Base-by-base conservation (phyloP, 2,329 filamentous ascomycete genomes). In the Metarhizium rileyi region DNA sequence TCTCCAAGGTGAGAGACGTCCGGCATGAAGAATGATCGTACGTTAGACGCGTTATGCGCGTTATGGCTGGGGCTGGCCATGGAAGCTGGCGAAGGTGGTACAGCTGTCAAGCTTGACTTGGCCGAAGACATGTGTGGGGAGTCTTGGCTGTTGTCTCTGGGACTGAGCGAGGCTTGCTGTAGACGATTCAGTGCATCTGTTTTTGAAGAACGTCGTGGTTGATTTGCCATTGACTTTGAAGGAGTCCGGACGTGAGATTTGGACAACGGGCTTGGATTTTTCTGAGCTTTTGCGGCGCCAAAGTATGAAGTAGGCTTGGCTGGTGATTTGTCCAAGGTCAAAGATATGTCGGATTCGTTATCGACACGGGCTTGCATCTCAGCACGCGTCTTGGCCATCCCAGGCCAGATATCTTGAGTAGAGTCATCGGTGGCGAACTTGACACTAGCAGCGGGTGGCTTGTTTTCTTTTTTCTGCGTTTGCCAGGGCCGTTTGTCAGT, bases 311-410 rank as follows among this genome's bases (percentile, higher is more conserved):
- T 54, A 8, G 45, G 53, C 47, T 61, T 59, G 18, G 56, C 61
- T 1, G 70, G 69, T 12, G 71, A 67, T 47, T 66, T 70, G 53
- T 67, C 66, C 38, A 74, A 62, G 28, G 71, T 61, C 23, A 66
- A 70, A 7, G 74, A 76, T 35, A 70, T 64, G 53, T 78, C 75
- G 2, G 73, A 73, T 48, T 75, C 74, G 61, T 70, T 72, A 48
- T 78, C 74, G 33, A 76, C 75, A 46, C 73, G 73, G 9, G 75
- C 69, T 50, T 78, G 75, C 74, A 78, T 77, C 55, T 75, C 70
- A 16, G 72, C 66, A 49, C 71, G 69, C 52, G 68, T 66, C 56
- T 70, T 65, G 55, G 66, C 66, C 46, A 67, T 67, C 47, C 61
- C 65, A 41, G 58, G 54, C 65, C 69, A 71, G 38, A 63, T 62